These are phyloP conservation scores for Brassica carinata DNA, from an alignment of 345 rosid species.

Conservation along the genomic window DNA sequence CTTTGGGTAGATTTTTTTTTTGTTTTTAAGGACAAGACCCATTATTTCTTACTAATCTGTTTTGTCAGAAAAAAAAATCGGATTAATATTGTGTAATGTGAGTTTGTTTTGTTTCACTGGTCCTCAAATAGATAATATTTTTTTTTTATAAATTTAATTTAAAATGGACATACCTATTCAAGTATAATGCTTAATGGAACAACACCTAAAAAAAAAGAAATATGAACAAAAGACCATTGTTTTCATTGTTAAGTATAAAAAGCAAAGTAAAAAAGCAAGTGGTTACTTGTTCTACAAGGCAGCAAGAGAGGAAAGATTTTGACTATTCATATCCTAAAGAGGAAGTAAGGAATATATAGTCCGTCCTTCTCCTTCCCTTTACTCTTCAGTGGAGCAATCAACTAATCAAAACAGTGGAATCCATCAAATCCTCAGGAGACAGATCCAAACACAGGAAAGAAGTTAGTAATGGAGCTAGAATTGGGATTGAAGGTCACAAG, in stretches of 20 bases:
- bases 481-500: constrained; percentile 72
- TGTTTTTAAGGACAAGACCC: constrained; percentile 4
- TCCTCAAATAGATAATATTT: not conserved
- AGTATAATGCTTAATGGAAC: not conserved
- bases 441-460: not conserved
- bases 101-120: constrained; percentile 17
- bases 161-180: too few species aligned
- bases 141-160: too few species aligned
- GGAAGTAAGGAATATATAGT: constrained; percentile 62
- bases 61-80: not conserved
- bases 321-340: constrained; percentile 20
- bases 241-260: constrained; percentile 1
- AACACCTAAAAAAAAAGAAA: not conserved
- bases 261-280: constrained; percentile 6
- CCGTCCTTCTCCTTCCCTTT: constrained; percentile 39
- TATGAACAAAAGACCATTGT: not conserved
- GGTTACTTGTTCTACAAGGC: constrained; percentile 34
- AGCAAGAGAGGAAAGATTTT: constrained; percentile 20
- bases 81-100: not conserved
- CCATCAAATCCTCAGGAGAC: not conserved
- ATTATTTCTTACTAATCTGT: not conserved
- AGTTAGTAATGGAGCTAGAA: constrained; percentile 71
- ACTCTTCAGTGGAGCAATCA: constrained; percentile 27
- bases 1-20: not conserved
- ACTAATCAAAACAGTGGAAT: not conserved